Base-by-base conservation (phyloP, 345 rosid species). In the Schrenkiella parvula region DNA sequence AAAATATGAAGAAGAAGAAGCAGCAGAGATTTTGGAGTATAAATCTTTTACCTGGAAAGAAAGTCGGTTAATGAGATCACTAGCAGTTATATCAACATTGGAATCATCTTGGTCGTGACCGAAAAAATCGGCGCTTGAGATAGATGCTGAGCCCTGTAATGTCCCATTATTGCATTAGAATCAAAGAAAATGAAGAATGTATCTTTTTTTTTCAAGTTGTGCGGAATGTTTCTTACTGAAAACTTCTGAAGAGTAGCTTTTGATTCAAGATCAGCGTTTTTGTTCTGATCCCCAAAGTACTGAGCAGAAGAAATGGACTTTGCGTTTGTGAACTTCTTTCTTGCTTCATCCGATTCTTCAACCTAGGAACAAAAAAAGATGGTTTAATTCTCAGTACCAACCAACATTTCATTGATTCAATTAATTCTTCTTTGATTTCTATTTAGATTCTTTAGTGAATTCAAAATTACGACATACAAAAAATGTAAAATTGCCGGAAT, bases 231-330 rank as follows among this genome's bases (percentile, higher is more conserved):
- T 77, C 97, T 54, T 84, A 95, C 99, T 26, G 97, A 85, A 69
- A 88, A 95, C 78, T 92, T 92, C 82, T 92, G 98, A 85, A 95
- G 85, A 55, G 96, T 77, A 79, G 65, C 90, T 85, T 90, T 90
- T 68, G 98, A 81, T 48, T 90, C 97, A 8, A 69, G 12, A 47
- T 86, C 95, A 52, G 79, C 64, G 22, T 89, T 65, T 58, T 72
- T 80, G 81, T 46, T 83, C 55, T 84, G 97, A 73, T 90, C 92
- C n/a, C 96, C 96, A 73, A 90, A 92, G 80, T 25, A 95, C 77
- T 95, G 99, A 48, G 96, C 85, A 6, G 99, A 95, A 59, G 99
- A 95, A 50, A 95, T 95, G 22, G 99, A 88, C 77, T 95, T 95
- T 59, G 99, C 99, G 82, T 89, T 92, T 37, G 98, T 77, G 84